Conservation (phyloP, 352 stramenopile species). For the Globisporangium mamillatum region DNA sequence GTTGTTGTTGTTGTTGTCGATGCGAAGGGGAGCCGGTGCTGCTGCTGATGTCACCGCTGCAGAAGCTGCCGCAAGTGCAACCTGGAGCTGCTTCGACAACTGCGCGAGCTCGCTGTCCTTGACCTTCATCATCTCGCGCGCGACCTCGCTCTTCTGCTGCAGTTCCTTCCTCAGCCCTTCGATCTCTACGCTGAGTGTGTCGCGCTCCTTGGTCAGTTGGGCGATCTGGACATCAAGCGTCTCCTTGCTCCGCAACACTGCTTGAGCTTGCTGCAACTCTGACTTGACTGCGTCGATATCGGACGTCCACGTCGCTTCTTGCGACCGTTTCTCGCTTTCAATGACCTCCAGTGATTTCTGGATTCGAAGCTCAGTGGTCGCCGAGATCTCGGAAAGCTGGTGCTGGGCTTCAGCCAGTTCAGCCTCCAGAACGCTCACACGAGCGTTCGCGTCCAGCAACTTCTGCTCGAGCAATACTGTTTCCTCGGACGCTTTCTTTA, state of each 20-base stretch:
- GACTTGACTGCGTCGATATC: constrained; percentile 32
- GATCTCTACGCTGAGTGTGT: constrained; percentile 29
- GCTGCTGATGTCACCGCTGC: constrained; percentile 20
- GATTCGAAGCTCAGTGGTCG: constrained; percentile 15
- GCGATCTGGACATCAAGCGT: constrained; percentile 37
- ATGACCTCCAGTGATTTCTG: constrained; percentile 23
- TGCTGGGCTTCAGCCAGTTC: constrained; percentile 30
- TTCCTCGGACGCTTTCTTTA: constrained; percentile 48
- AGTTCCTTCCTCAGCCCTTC: constrained; percentile 34
- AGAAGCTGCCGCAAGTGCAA: constrained; percentile 27
- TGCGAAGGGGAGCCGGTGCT: neutral
- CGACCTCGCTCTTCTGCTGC: constrained; percentile 32
- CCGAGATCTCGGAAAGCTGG: constrained; percentile 27
- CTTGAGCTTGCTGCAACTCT: constrained; percentile 32
- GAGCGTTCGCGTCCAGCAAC: constrained; percentile 34
- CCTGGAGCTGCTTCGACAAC: constrained; percentile 50
- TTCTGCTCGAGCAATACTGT: constrained; percentile 46
- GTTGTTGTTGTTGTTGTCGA: constrained; percentile 21
- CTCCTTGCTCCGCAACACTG: constrained; percentile 23
- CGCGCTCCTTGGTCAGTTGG: constrained; percentile 32
- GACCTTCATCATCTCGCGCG: constrained; percentile 39
- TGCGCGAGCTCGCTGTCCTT: constrained; percentile 55
- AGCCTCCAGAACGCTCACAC: constrained; percentile 31
- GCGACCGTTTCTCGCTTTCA: constrained; percentile 28
- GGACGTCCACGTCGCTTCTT: constrained; percentile 23